Evolutionary conservation across 2,329 filamentous ascomycete species (phyloP), one percentile per base, ranked within the genome.

Genomic region (Alternaria angustiovoidea): DNA sequence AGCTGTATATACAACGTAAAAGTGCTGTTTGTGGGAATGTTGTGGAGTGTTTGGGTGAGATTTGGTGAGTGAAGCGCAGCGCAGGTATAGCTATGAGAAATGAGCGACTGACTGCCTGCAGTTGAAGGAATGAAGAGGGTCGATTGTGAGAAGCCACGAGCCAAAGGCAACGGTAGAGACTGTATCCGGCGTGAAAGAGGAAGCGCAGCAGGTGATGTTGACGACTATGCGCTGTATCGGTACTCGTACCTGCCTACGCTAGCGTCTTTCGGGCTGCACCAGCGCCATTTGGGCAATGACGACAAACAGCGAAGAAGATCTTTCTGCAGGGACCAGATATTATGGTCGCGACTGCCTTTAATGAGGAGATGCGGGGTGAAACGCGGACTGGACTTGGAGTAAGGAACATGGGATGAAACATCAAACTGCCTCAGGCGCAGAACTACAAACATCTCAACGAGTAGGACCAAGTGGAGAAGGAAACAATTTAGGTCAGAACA

Each of bases 21-120:
- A n/a, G 63, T 67, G 56, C 53, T 62, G 59, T 43, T 52, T 60
- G 59, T 43, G 47, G 41, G 38, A 32, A 49, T 63, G 59, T 47
- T 47, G 38, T 57, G 16, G 58, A 42, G 49, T 46, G 55, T 43
- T 54, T 46, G 32, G 8, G 14, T 55, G 52, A 34, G 28, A 38
- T 28, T 14, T 32, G 22, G 42, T 52, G 51, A 42, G 48, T 43
- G 42, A 30, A 59, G 54, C 39, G 46, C 61, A 61, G 62, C 38
- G 39, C 49, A 55, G 39, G 44, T 51, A 28, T 38, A 57, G 26
- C 48, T 47, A 34, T 39, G 53, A 61, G 66, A 58, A 71, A 70
- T 52, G 66, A 69, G 57, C 62, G 70, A 69, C 58, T 62, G 69
- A 65, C 65, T 66, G 68, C 65, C 67, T 44, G 69, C 65, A 70